These are phyloP conservation scores for Diutina pseudorugosa DNA, from an alignment of 1,139 yeast genomes.

Conservation along the genomic window DNA sequence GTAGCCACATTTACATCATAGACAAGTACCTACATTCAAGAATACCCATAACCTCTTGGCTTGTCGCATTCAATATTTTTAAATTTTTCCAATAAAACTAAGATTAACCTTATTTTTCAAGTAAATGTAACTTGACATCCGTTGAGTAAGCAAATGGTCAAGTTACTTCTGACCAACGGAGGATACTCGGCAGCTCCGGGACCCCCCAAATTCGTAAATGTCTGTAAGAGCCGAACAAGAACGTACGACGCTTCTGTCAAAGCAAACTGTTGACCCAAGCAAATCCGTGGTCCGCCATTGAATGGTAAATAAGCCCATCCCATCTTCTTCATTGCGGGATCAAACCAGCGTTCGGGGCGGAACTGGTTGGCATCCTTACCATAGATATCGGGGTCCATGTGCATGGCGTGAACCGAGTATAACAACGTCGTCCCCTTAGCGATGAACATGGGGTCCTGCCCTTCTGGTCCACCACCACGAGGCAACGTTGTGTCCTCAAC, in stretches of 20 bases:
- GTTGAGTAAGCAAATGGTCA: background rate
- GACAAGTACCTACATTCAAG: no score
- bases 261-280: slow-evolving; percentile 16
- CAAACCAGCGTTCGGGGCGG: slow-evolving; percentile 1
- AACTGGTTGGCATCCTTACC: slow-evolving; percentile 4
- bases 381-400: background rate
- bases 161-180: background rate
- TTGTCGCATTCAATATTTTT: no score
- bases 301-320: slow-evolving; percentile 16
- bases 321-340: background rate
- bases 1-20: no score
- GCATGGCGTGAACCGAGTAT: background rate
- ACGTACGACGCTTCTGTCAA: background rate
- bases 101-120: no score
- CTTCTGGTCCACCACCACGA: background rate
- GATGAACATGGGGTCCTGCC: background rate
- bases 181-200: background rate
- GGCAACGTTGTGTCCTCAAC: background rate
- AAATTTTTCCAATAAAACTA: background rate
- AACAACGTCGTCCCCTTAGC: background rate
- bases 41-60: no score
- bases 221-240: background rate
- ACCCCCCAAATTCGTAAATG: background rate
- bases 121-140: background rate
- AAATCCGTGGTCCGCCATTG: slow-evolving; percentile 51